Conservation (phyloP, 176 grass and related monocot genomes). For the bread wheat (Triticum aestivum) region IWGSC_CS_RefSeq_v2.1 NC_057814.1:463127181-463127680, state of each 20-base stretch:
- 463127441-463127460: conserved; percentile 49
- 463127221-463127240: conserved; percentile 64
- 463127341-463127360: conserved; percentile 63
- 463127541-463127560: conserved; percentile 59
- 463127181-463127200: conserved; percentile 56
- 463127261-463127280: conserved; percentile 45
- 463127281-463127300: conserved; percentile 75
- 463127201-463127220: conserved; percentile 62
- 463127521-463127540: conserved; percentile 47
- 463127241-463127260: conserved; percentile 37
- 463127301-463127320: conserved; percentile 63
- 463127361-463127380: conserved; percentile 69
- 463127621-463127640: conserved; percentile 64
- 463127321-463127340: conserved; percentile 53
- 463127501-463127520: conserved; percentile 51
- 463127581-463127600: conserved; percentile 47
- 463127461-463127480: conserved; percentile 46
- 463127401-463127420: conserved; percentile 51
- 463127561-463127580: conserved; percentile 90
- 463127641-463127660: conserved; percentile 67
- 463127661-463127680: conserved; percentile 47
- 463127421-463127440: conserved; percentile 86
- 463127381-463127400: conserved; percentile 35
- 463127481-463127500: conserved; percentile 76
- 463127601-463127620: conserved; percentile 48